Evolutionary conservation across 1,139 yeast species (phyloP), one percentile per base, ranked within the genome.

Genomic region (Yamadazyma aaseri): DNA sequence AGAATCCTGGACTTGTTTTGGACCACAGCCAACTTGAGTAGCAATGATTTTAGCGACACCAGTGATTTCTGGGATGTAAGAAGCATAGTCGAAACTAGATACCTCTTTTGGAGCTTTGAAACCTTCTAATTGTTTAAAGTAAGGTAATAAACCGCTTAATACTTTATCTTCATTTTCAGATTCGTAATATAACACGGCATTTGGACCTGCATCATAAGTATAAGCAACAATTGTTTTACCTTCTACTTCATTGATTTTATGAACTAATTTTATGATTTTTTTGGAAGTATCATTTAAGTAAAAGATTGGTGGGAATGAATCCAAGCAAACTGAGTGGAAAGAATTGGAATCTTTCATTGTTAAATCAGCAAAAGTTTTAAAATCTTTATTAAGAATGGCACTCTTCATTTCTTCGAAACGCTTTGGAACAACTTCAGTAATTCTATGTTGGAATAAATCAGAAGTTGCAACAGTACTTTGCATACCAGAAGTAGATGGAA

Each of bases 121-220:
- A 4, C 47, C 46, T 20, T 34, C 36, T 15, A 44, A 33, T 3
- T 35, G 24, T 11, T 33, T 36, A 22, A 46, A 45, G 17, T 41
- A 46, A 16, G 49, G 50, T 9, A 30, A 23, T 35, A 84, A 58
- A 47, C 78, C 64, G 7, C 85, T 76, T 50, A 83, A 71, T 8
- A 92, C 81, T 45, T 69, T 70, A 18, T 63, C 53, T 60, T 89
- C 96, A 60, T 90, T 75, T 47, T 79, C 69, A 47, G 74, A 73
- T 55, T 83, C 79, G 58, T 90, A 92, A 67, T 92, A 92, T 42
- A 92, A 76, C 32, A 92, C 99, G 10, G 97, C 96, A 63, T 92
- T 92, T 58, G 99, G 98, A 53, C 99, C 99, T 25, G 99, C 99
- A 60, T 92, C 99, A 55, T 85, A 92, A 3, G 99, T 94, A 62